A percentile compares a stretch with the other conserved stretches of the same genome.
Evolutionary conservation across 2,329 filamentous ascomycete genomes (phyloP).

Genomic region (Penicillium sp.): DNA sequence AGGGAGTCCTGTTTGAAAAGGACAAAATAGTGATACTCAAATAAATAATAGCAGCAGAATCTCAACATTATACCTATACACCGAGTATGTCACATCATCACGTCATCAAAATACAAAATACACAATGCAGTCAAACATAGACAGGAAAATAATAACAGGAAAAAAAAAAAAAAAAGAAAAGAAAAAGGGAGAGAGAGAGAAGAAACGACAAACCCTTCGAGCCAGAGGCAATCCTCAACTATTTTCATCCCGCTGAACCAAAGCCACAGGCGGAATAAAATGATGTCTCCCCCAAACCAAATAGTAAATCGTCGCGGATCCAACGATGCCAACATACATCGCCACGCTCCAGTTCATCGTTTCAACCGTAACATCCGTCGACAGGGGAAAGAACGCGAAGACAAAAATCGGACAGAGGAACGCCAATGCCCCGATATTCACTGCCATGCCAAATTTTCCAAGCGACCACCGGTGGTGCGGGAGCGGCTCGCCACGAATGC

Average conservation of each 20-base stretch:
- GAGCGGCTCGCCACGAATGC: constrained; percentile 35
- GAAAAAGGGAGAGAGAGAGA: too few relatives aligned
- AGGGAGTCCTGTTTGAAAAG: too few relatives aligned
- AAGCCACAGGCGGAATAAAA: constrained; percentile 35
- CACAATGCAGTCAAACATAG: not conserved
- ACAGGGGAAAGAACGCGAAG: constrained; percentile 41
- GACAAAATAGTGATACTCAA: too few relatives aligned
- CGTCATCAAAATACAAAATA: constrained; percentile 5
- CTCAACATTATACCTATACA: not conserved
- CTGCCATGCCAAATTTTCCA: constrained; percentile 37
- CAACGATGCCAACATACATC: constrained; percentile 40
- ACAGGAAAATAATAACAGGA: not conserved
- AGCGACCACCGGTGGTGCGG: constrained; percentile 41
- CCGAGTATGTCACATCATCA: constrained; percentile 8
- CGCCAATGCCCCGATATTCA: constrained; percentile 36
- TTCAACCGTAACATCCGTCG: constrained; percentile 23
- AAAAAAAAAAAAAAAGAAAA: not conserved
- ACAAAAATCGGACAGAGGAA: constrained; percentile 36
- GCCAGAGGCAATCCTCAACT: not conserved
- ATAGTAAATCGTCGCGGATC: constrained; percentile 40
- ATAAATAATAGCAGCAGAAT: not conserved
- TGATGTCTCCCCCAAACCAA: constrained; percentile 32
- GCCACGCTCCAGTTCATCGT: constrained; percentile 44
- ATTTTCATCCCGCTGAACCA: constrained; percentile 26
- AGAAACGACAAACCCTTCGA: not conserved